phyloP scores from a whole-genome alignment of 2,329 filamentous ascomycete species.

The Taxawa tesnikishii region DNA sequence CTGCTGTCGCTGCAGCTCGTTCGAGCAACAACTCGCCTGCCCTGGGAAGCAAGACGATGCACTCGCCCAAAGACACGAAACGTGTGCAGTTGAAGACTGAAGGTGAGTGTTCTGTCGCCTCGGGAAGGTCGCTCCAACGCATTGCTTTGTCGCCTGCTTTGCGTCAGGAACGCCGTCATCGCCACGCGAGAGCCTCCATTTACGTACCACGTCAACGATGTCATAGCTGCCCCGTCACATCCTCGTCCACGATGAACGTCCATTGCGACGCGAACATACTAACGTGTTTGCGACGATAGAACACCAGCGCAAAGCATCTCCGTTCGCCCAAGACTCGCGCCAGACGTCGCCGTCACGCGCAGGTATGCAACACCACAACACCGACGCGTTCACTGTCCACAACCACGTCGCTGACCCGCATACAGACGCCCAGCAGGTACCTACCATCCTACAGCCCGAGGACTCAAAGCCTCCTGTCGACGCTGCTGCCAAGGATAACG shows the following conservation, averaged over 20 bases:
- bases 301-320: not conserved
- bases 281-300: no score
- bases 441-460: conserved; percentile 22
- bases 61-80: not conserved
- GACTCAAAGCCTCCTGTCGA: conserved; percentile 15
- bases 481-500: conserved; percentile 12
- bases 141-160: no score
- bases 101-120: not conserved
- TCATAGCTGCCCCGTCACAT: not conserved
- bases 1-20: not conserved
- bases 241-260: no score
- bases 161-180: not conserved
- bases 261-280: no score
- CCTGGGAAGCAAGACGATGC: not conserved
- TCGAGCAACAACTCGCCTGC: not conserved
- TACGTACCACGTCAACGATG: not conserved
- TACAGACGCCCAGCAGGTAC: conserved; percentile 12
- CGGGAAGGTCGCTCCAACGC: no score
- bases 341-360: not conserved
- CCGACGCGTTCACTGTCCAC: not conserved
- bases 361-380: no score
- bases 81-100: not conserved
- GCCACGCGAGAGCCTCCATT: not conserved
- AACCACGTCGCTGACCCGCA: not conserved
- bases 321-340: not conserved